Conservation (phyloP, 345 rosid species). For the Mangifera indica region DNA sequence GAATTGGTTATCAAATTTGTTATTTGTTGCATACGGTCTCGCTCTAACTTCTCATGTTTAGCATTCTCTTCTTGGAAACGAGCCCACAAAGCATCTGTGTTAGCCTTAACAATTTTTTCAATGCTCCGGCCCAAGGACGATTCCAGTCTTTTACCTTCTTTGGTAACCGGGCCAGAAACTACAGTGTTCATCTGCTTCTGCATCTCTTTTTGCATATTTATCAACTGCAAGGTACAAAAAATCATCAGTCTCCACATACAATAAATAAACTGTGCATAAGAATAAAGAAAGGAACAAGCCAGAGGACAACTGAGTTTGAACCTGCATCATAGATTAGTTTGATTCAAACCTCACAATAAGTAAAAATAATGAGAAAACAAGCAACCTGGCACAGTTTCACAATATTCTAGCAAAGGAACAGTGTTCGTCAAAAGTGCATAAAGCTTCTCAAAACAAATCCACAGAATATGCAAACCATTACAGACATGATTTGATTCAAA, state of each 20-base stretch:
- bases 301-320: not conserved
- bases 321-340: not conserved
- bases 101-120: constrained; percentile 60
- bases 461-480: not conserved
- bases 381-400: no score
- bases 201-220: constrained; percentile 58
- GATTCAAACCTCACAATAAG: not conserved
- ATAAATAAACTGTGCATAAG: not conserved
- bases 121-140: constrained; percentile 54
- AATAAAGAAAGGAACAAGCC: not conserved
- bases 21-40: constrained; percentile 56
- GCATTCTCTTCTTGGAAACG: constrained; percentile 64
- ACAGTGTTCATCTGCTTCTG: constrained; percentile 62
- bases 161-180: constrained; percentile 51
- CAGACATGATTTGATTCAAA: not conserved
- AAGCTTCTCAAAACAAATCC: not conserved
- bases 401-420: not conserved
- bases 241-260: not conserved
- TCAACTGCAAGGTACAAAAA: constrained; percentile 36
- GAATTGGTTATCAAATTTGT: constrained; percentile 51
- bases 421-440: constrained; percentile 4
- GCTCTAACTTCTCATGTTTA: constrained; percentile 54
- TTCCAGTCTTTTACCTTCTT: constrained; percentile 66
- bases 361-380: not conserved
- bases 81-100: constrained; percentile 69